Evolutionary conservation across 305 asterid species (phyloP).

Genomic region (Rubia peregrina): DNA sequence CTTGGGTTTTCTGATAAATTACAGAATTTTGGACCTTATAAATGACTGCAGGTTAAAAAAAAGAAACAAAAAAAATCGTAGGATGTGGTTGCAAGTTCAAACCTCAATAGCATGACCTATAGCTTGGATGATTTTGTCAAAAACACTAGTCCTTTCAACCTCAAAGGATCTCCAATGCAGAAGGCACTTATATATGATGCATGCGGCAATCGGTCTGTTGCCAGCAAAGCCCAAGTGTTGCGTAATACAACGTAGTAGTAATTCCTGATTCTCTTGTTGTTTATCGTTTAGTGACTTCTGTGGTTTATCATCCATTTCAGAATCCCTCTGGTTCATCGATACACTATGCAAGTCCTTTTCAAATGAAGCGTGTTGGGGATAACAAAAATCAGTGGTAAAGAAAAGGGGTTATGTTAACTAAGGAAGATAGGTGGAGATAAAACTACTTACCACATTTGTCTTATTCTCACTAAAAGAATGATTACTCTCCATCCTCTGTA

Average conservation of each 20-base stretch:
- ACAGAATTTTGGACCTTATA: constrained; percentile 9
- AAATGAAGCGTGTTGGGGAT: constrained; percentile 21
- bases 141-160: constrained; percentile 63
- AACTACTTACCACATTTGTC: constrained; percentile 54
- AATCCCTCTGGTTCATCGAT: constrained; percentile 49
- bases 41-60: constrained; percentile 3
- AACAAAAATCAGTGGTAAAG: background rate
- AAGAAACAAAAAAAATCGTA: constrained; percentile 15
- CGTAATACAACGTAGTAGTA: constrained; percentile 73
- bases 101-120: constrained; percentile 67
- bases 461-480: constrained; percentile 50
- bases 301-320: constrained; percentile 82
- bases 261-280: constrained; percentile 87
- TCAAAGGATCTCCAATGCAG: constrained; percentile 96
- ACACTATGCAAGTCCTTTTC: constrained; percentile 75
- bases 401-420: constrained; percentile 10
- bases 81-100: constrained; percentile 21
- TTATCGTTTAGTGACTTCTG: constrained; percentile 86
- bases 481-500: constrained; percentile 58
- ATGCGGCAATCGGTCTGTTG: constrained; percentile 86
- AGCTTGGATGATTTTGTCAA: constrained; percentile 58
- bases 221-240: constrained; percentile 81
- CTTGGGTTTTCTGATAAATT: constrained; percentile 50
- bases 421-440: constrained; percentile 16
- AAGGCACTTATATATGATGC: constrained; percentile 87